Conservation (phyloP, 1,139 yeast genomes). For the Geotrichum restrictum region DNA sequence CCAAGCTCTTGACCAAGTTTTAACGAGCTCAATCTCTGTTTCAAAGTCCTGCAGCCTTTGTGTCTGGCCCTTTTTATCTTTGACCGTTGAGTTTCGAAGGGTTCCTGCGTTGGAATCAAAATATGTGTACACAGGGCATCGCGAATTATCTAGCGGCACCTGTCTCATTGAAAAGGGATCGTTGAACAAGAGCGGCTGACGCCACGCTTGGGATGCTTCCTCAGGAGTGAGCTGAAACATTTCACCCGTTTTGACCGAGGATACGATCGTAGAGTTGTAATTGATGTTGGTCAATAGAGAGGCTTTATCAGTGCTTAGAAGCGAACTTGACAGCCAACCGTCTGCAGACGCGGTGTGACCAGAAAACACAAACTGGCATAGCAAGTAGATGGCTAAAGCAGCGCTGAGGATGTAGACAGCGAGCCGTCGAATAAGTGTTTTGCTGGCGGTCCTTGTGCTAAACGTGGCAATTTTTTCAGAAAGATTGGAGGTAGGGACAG, state of each 20-base stretch:
- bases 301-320: background rate
- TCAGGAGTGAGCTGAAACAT: slow-evolving; percentile 19
- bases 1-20: slow-evolving; percentile 36
- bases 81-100: background rate
- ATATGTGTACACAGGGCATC: slow-evolving; percentile 30
- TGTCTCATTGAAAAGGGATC: slow-evolving; percentile 15
- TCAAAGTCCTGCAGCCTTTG: slow-evolving; percentile 9
- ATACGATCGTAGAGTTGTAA: slow-evolving; percentile 11
- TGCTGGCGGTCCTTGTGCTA: background rate
- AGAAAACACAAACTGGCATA: background rate
- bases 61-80: background rate
- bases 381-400: slow-evolving; percentile 4
- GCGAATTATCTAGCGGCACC: slow-evolving; percentile 23
- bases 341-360: background rate
- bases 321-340: background rate
- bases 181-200: slow-evolving; percentile 22
- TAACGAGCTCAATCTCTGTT: slow-evolving; percentile 26
- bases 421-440: slow-evolving; percentile 1
- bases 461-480: slow-evolving; percentile 5
- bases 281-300: slow-evolving; percentile 11
- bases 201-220: slow-evolving; percentile 21
- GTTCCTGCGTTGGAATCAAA: slow-evolving; percentile 22
- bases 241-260: slow-evolving; percentile 22
- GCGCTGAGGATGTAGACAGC: slow-evolving; percentile 3
- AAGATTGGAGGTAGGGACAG: background rate